Evolutionary conservation across 2,329 filamentous ascomycete species (phyloP).

Genomic region (Colletotrichum navitas): DNA sequence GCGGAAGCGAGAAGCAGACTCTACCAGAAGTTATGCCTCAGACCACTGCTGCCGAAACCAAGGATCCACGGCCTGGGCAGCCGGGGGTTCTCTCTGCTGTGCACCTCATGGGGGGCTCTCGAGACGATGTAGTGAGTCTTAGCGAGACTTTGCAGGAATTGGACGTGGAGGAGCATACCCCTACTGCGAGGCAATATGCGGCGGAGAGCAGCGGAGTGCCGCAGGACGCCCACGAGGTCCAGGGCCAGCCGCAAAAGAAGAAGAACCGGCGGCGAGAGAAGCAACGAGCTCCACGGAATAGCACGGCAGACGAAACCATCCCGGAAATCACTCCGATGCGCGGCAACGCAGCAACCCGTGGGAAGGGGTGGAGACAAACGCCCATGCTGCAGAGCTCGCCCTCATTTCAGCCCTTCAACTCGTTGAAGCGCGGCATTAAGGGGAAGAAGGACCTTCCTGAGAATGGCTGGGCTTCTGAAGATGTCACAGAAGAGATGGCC

Average conservation of each 20-base stretch:
- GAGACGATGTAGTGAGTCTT: slow-evolving; percentile 34
- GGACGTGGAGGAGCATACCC: slow-evolving; percentile 44
- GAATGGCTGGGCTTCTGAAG: slow-evolving; percentile 95
- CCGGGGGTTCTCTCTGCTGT: slow-evolving; percentile 42
- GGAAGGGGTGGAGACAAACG: slow-evolving; percentile 71
- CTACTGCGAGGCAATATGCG: slow-evolving; percentile 41
- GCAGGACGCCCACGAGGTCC: slow-evolving; percentile 36
- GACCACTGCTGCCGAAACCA: slow-evolving; percentile 50
- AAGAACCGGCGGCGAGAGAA: slow-evolving; percentile 46
- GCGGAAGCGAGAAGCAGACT: slow-evolving; percentile 39
- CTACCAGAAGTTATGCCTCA: slow-evolving; percentile 41
- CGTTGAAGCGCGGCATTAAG: slow-evolving; percentile 68
- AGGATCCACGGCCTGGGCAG: slow-evolving; percentile 47
- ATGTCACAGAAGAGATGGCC: slow-evolving; percentile 93
- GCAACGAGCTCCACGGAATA: slow-evolving; percentile 50
- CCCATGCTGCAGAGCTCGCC: slow-evolving; percentile 71
- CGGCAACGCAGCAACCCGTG: slow-evolving; percentile 48
- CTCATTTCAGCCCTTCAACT: slow-evolving; percentile 73
- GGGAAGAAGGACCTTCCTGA: slow-evolving; percentile 60
- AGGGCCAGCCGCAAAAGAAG: slow-evolving; percentile 47
- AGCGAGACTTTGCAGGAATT: slow-evolving; percentile 45
- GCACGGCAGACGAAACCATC: slow-evolving; percentile 38
- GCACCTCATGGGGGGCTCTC: slow-evolving; percentile 22
- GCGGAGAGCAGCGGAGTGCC: not conserved
- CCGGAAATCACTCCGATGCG: slow-evolving; percentile 39